phyloP scores from a whole-genome alignment of 2,329 filamentous ascomycete genomes.

The Canariomyces notabilis region DNA sequence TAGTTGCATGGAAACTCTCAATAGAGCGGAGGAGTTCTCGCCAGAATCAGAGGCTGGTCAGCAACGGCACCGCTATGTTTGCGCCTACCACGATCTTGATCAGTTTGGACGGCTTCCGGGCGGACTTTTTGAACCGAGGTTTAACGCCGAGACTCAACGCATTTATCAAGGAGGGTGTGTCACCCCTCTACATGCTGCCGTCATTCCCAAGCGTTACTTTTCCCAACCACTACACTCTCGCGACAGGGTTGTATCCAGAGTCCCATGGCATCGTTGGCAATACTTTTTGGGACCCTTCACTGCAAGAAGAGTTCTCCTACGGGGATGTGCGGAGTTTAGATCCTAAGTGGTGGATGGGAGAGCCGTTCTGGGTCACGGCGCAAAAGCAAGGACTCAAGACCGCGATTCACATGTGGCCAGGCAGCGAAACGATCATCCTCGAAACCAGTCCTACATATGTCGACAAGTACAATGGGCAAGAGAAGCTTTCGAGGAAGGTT shows the following conservation, averaged over 20 bases:
- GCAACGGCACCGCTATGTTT: constrained; percentile 86
- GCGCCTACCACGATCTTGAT: constrained; percentile 89
- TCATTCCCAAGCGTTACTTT: constrained; percentile 97
- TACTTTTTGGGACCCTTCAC: constrained; percentile 80
- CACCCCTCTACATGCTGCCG: constrained; percentile 85
- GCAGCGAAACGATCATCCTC: constrained; percentile 80
- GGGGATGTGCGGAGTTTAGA: constrained; percentile 73
- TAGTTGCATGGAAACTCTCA: constrained; percentile 57
- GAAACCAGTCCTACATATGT: constrained; percentile 71
- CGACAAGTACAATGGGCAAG: constrained; percentile 78
- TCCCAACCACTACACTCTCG: constrained; percentile 90
- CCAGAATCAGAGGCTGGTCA: constrained; percentile 36
- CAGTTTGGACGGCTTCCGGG: constrained; percentile 91
- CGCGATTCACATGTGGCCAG: constrained; percentile 98
- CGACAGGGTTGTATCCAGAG: constrained; percentile 88
- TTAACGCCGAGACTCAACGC: constrained; percentile 77
- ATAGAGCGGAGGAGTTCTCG: constrained; percentile 33
- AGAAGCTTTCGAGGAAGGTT: constrained; percentile 70
- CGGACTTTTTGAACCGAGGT: constrained; percentile 80
- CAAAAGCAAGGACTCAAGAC: constrained; percentile 73
- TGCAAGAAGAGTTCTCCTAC: constrained; percentile 80
- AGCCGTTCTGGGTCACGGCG: constrained; percentile 90
- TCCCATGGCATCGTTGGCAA: constrained; percentile 91
- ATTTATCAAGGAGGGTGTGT: constrained; percentile 78
- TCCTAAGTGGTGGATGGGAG: constrained; percentile 89